Evolutionary conservation across 768 basidiomycete genomes (phyloP), one percentile per base, ranked within the genome.

Genomic region (Daedaleopsis nitida): DNA sequence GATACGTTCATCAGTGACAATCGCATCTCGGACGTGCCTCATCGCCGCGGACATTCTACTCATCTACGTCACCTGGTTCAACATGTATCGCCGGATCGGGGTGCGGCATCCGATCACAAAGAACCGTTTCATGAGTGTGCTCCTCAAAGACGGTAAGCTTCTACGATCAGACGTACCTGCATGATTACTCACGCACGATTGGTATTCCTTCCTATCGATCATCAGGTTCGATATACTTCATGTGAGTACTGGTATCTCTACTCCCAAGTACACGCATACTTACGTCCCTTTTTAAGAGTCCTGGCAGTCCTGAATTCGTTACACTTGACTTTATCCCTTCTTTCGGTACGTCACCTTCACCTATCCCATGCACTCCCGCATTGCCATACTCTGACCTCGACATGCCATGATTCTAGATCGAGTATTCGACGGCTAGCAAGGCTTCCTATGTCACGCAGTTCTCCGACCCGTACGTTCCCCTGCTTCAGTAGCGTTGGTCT

Each of bases 21-120:
- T 42, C 35, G 52, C 52, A 10, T 23, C 21, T 5, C 52, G 52
- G 17, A 21, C 52, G 17, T 53, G 37, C 21, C 52, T 53, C 35
- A 53, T 53, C 37, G 14, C 38, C 52, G 52, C 52, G 52, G 52
- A 53, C 37, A 13, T 42, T n/a, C 12, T 53, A 13, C 35, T 53
- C 37, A 13, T 53, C 37, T 53, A 53, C 52, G 21, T 53, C 17
- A 49, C 47, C 47, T 49, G 47, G 47, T 49, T 49, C 47, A 49
- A 53, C 52, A 53, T 53, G 52, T 34, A 38, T 13, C 52, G 35
- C 37, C 21, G 21, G 12, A 5, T 17, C 19, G 37, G 21, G 5
- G 37, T 37, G 19, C 17, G 21, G 7, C 52, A 53, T 19, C 32
- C 37, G 19, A 39, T 5, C 21, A 21, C 42, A 6, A 38, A 16